Percentiles rank a stretch among this genome's conserved stretches.
Conservation (phyloP, 78 protist species). For the Polysphondylium violaceum region DNA sequence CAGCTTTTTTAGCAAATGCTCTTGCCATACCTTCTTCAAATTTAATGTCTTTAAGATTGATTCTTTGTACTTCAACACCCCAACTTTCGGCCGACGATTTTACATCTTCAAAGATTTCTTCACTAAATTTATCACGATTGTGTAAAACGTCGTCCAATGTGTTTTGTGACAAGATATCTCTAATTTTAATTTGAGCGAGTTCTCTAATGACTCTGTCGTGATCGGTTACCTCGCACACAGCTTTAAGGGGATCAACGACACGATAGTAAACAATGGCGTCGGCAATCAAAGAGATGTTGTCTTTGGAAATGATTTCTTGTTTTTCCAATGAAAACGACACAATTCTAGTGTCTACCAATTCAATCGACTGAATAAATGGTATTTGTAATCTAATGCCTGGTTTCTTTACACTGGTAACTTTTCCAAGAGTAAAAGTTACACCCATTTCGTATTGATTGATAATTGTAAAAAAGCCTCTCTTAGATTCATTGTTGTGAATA, state of each 20-base stretch:
- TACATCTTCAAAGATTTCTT: slow-evolving; percentile 2
- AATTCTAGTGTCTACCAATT: slow-evolving; percentile 40
- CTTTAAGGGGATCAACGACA: slow-evolving; percentile 41
- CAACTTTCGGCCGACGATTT: not conserved
- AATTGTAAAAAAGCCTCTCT: slow-evolving; percentile 32
- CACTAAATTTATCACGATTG: slow-evolving; percentile 28
- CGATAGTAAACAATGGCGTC: slow-evolving; percentile 45
- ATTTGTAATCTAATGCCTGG: slow-evolving; percentile 39
- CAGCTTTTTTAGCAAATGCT: slow-evolving; percentile 51
- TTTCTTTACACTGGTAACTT: not conserved
- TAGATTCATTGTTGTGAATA: too few species aligned
- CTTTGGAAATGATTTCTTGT: slow-evolving; percentile 35
- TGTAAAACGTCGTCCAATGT: slow-evolving; percentile 36
- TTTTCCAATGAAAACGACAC: not conserved
- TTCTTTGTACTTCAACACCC: slow-evolving; percentile 12
- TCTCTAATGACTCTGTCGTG: slow-evolving; percentile 38
- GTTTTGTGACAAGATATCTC: slow-evolving; percentile 41
- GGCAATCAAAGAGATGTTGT: slow-evolving; percentile 2
- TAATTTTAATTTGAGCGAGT: slow-evolving; percentile 34
- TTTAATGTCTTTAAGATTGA: slow-evolving; percentile 17
- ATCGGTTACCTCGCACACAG: not conserved
- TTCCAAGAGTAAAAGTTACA: slow-evolving; percentile 49
- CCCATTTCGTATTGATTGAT: slow-evolving; percentile 51
- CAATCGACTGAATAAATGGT: slow-evolving; percentile 38
- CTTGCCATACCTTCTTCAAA: slow-evolving; percentile 52